Percentiles rank a stretch among this genome's conserved stretches.
Evolutionary conservation across 768 basidiomycete genomes (phyloP).

Genomic region (Coprinellus aureogranulatus): DNA sequence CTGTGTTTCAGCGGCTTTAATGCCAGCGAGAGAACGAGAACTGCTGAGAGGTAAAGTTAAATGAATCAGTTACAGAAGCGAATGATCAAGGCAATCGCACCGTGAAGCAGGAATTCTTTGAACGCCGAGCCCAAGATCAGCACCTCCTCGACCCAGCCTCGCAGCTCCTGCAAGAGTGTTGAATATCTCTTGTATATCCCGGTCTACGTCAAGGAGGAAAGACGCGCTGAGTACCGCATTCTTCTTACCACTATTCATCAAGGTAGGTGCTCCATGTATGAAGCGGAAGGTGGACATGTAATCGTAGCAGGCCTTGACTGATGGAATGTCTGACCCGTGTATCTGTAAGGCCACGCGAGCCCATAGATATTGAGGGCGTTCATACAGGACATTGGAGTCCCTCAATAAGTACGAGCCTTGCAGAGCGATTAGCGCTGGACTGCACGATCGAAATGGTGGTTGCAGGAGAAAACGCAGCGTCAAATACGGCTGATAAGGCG

Average conservation of each 20-base stretch:
- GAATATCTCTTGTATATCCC: neutral
- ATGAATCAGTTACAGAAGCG: too few relatives aligned
- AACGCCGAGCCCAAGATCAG: neutral
- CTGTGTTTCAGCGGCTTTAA: neutral
- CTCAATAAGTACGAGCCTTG: slow-evolving; percentile 21
- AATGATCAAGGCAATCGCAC: neutral
- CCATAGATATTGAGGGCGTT: slow-evolving; percentile 4
- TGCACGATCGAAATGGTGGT: neutral
- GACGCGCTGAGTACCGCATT: neutral
- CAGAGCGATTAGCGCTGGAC: neutral
- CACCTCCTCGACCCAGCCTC: neutral
- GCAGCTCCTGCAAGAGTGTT: neutral
- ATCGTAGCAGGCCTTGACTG: neutral
- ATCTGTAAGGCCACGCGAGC: neutral
- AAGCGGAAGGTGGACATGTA: neutral
- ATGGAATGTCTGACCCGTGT: neutral
- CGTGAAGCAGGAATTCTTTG: neutral
- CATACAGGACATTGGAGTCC: neutral
- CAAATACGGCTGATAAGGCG: neutral
- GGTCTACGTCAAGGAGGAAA: neutral
- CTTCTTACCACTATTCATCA: neutral
- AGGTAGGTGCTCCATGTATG: neutral
- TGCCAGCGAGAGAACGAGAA: neutral
- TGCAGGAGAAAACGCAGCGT: neutral
- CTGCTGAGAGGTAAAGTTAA: too few relatives aligned